Evolutionary conservation across 345 rosid genomes (phyloP).

Genomic region (Lepidium didymum): DNA sequence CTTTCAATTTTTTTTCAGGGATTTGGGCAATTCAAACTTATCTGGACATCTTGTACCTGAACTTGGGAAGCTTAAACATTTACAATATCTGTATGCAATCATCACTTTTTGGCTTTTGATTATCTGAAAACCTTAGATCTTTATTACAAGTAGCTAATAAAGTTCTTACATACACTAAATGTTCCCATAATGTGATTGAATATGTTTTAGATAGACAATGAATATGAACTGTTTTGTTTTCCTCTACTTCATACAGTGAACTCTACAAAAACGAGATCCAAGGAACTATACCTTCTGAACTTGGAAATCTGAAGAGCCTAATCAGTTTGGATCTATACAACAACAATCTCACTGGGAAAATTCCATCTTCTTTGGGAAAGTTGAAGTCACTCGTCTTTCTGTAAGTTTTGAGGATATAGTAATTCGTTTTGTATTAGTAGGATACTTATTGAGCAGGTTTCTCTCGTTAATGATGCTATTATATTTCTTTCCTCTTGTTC

Average conservation of each 20-base stretch:
- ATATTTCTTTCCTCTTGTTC: not conserved
- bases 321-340: slow-evolving; percentile 82
- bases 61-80: slow-evolving; percentile 70
- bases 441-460: not conserved
- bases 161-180: not conserved
- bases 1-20: slow-evolving; percentile 36
- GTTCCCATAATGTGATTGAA: not conserved
- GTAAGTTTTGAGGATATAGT: slow-evolving; percentile 33
- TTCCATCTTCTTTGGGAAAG: slow-evolving; percentile 65
- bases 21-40: slow-evolving; percentile 74
- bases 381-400: slow-evolving; percentile 74
- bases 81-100: slow-evolving; percentile 74
- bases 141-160: not conserved
- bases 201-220: not conserved
- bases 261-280: slow-evolving; percentile 74
- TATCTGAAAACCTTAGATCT: not conserved
- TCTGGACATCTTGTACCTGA: slow-evolving; percentile 81
- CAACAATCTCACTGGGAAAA: slow-evolving; percentile 72
- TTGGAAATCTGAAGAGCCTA: slow-evolving; percentile 68
- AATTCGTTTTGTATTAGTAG: not conserved
- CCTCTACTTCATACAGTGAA: slow-evolving; percentile 36
- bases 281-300: slow-evolving; percentile 67
- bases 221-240: not conserved
- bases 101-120: not conserved
- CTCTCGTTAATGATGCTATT: not conserved